Evolutionary conservation across 2,329 filamentous ascomycete species (phyloP).

Genomic region (Trichoderma semiorbis): DNA sequence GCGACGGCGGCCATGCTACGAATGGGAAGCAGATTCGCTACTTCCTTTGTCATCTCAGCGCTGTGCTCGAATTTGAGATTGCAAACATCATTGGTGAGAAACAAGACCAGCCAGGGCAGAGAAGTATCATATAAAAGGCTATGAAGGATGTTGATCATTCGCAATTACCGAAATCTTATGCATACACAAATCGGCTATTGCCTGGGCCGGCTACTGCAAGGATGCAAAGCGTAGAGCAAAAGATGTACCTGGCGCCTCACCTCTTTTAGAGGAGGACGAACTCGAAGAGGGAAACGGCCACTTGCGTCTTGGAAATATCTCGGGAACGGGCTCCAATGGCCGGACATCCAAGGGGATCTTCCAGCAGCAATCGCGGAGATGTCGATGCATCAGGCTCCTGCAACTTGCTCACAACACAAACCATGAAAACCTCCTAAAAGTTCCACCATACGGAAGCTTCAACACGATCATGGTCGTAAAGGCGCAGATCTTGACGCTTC

Average conservation of each 20-base stretch:
- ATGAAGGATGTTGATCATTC: background rate
- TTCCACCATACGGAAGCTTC: background rate
- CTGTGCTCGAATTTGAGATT: background rate
- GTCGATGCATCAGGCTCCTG: background rate
- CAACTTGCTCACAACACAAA: background rate
- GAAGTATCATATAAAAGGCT: background rate
- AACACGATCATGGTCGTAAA: background rate
- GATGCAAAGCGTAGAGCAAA: background rate
- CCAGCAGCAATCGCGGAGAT: background rate
- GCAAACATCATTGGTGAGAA: background rate
- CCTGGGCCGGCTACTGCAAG: background rate
- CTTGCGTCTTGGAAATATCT: background rate
- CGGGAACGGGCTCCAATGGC: background rate
- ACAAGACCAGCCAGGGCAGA: background rate
- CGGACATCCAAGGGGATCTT: background rate
- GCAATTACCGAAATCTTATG: background rate
- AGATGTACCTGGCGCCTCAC: background rate
- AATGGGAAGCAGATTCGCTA: background rate
- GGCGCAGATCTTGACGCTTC: too few species aligned
- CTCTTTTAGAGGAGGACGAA: background rate
- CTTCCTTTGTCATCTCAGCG: background rate
- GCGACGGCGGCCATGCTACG: slow-evolving; percentile 16
- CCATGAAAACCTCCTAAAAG: background rate
- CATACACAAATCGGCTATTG: background rate
- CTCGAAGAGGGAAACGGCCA: background rate